Base-by-base conservation (phyloP, 108 stramenopile genomes). In the Cylindrotheca fusiformis region DNA sequence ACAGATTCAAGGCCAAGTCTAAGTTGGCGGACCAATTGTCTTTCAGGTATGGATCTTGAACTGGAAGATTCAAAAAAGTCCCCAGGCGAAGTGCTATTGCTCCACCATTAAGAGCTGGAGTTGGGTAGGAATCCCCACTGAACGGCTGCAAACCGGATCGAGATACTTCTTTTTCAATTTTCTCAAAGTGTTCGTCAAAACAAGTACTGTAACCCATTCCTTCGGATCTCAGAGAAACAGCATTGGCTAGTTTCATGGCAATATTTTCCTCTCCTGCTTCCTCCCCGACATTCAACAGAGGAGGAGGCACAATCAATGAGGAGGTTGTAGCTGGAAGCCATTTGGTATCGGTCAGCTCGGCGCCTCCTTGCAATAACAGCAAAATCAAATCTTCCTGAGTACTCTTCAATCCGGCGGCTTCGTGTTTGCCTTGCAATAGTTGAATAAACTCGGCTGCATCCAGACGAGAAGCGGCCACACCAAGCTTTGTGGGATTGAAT, bases 1-100 rank as follows among this genome's bases (percentile, higher is more conserved):
- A 93, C 22, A 93, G 55, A 63, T 88, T 88, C 31, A 93, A 63
- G 2, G 87, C 60, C 30, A 93, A 47, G 56, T 93, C 87, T 27
- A 93, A 26, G 69, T 93, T 86, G 41, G 87, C 85, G 12, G 71
- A 41, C 65, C 76, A 87, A 44, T 68, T 56, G 61, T 77, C 82
- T 24, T 51, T 63, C 48, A 88, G 32, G 0, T 53, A 57, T 19
- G 52, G 48, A 70, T 93, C 92, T 21, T 68, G 80, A 2, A 71
- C 73, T 4, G 87, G 88, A 2, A 93, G 66, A 49, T 82, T 51
- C 24, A 75, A 52, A 76, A 67, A 93, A 4, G 88, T 90, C 14
- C 79, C 67, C 21, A 93, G 44, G 28, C 86, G 65, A 70, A 93
- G 51, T 25, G 88, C 92, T 21, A 85, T 80, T 5, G 79, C 89